Evolutionary conservation across 1,284 basidiomycete genomes (phyloP), one percentile per base, ranked within the genome.

Genomic region (Apiotrichum laibachii): DNA sequence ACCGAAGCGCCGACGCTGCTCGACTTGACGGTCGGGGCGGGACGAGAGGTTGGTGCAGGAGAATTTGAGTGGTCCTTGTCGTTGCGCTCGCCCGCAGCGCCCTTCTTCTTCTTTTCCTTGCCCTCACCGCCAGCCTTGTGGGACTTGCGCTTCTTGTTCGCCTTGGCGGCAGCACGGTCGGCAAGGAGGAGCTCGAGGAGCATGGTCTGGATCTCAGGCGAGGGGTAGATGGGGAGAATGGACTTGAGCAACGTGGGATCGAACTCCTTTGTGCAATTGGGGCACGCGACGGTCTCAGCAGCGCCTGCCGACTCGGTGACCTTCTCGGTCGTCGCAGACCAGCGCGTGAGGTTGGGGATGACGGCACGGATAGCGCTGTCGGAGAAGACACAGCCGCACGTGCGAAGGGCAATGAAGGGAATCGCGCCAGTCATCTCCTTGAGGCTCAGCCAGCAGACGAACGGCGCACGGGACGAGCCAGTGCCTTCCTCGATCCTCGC

Each of bases 341-440:
- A 66, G 50, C 58, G 64, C 7, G 70, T 64, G 19, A 77, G 66
- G 43, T 64, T 70, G 5, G 73, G 71, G 21, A 78, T 59, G 50
- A 76, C 64, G 35, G 71, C 67, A 40, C 74, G 63, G 18, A 78
- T 60, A 2, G 74, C 67, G 2, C 67, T 63, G 33, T 75, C 73
- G 31, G 70, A 72, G 57, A 76, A 76, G 37, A 76, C 90, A 72
- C 90, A 93, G n/a, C 92, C 92, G 69, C 92, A 96, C 0, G 86
- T 79, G n/a, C 82, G 80, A 63, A 95, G 78, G 72, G 92, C 94
- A 57, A 92, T 85, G 75, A 96, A 96, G 0, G 90, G 89, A 54
- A 89, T 84, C 0, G 79, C 75, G n/a, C 92, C 92, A 62, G 90
- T 91, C 91, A 96, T 95, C 79, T 95, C 93, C 73, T 91, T 90